Percentiles rank a stretch among this genome's conserved stretches.
Conservation (phyloP, 768 basidiomycete species). For the Kwoniella shandongensis region DNA sequence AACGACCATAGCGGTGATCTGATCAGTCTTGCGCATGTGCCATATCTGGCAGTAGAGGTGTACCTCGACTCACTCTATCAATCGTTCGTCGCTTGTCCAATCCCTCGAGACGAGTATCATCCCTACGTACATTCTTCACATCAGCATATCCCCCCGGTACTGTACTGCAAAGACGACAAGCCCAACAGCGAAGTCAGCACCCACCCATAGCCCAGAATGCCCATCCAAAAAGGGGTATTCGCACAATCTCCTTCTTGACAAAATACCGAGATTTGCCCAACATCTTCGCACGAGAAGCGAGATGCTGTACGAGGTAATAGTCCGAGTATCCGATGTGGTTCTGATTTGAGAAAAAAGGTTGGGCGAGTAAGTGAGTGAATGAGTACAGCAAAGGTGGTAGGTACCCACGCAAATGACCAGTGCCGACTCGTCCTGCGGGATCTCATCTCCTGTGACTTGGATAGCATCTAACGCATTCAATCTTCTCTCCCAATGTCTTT, state of each 20-base stretch:
- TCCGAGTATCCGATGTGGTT: conserved; percentile 40
- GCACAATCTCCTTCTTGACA: conserved; percentile 36
- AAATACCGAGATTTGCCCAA: conserved; percentile 38
- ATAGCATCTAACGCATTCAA: conserved; percentile 26
- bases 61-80: conserved; percentile 27
- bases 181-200: too few species aligned
- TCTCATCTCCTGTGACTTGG: conserved; percentile 24
- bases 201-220: conserved; percentile 36
- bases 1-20: background rate
- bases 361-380: too few species aligned
- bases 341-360: conserved; percentile 13
- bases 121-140: too few species aligned
- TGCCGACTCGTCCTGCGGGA: conserved; percentile 32
- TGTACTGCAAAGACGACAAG: too few species aligned
- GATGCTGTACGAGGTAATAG: conserved; percentile 35
- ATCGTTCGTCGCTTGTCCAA: conserved; percentile 32
- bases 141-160: too few species aligned
- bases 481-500: conserved; percentile 32
- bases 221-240: conserved; percentile 39
- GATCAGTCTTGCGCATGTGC: conserved; percentile 4
- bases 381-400: too few species aligned
- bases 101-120: conserved; percentile 44
- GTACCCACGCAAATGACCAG: conserved; percentile 38
- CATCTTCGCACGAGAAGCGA: conserved; percentile 32
- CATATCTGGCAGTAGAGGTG: background rate